Conservation (phyloP, 192 early-diverging fungal species). For the Linnemannia zychae region DNA sequence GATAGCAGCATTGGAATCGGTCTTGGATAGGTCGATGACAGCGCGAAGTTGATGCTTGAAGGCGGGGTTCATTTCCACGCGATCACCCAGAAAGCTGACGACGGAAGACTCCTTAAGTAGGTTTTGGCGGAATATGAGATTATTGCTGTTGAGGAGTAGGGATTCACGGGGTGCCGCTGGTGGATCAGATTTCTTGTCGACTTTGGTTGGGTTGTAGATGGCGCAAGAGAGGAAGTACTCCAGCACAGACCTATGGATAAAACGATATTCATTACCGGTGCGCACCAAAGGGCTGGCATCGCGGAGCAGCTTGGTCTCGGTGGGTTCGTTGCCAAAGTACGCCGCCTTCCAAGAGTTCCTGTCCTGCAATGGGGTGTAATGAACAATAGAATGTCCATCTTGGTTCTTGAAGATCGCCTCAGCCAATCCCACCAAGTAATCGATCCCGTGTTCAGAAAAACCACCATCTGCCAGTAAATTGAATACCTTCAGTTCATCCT, state of each 20-base stretch:
- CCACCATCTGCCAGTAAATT: no score
- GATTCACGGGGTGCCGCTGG: no score
- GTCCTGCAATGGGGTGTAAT: slow-evolving; percentile 3
- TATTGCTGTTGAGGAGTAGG: background rate
- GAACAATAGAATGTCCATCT: background rate
- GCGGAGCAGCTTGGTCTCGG: background rate
- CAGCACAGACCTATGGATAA: slow-evolving; percentile 5
- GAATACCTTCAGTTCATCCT: background rate
- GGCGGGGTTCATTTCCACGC: background rate
- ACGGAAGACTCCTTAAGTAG: slow-evolving; percentile 8
- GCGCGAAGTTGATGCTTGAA: slow-evolving; percentile 15
- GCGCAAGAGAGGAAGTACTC: slow-evolving; percentile 17
- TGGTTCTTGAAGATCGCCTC: background rate
- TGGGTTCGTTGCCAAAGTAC: background rate
- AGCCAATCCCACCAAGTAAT: background rate
- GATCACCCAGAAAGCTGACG: slow-evolving; percentile 4
- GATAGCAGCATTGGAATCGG: background rate
- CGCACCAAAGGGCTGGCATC: background rate
- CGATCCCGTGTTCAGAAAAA: no score
- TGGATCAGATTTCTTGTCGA: background rate
- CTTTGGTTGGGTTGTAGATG: no score
- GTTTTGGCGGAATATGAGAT: background rate
- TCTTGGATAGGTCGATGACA: slow-evolving; percentile 10
- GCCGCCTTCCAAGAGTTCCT: slow-evolving; percentile 2
- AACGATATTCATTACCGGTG: background rate